phyloP scores from a whole-genome alignment of 495 filamentous ascomycete genomes.

The Thermothielavioides terrestris region DNA sequence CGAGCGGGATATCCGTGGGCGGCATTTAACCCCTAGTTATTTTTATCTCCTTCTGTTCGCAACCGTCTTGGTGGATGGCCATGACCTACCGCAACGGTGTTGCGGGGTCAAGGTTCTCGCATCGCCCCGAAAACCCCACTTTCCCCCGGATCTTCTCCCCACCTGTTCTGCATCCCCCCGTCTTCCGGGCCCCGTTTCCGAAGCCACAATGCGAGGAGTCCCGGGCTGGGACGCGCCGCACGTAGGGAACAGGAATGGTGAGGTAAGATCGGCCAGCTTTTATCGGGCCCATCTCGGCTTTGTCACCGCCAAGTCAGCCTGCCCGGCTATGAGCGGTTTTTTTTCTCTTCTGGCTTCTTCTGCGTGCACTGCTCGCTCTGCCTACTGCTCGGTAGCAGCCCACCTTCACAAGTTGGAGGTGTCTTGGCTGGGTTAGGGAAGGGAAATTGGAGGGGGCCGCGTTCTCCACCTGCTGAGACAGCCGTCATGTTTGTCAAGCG shows the following conservation, averaged over 20 bases:
- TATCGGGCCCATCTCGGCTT: neutral
- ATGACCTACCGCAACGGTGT: neutral
- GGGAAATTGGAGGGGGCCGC: too few relatives aligned
- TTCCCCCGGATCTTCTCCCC: neutral
- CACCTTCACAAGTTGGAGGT: too few relatives aligned
- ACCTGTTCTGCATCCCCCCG: neutral
- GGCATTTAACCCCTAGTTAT: slow-evolving; percentile 3
- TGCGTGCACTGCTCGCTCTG: too few relatives aligned
- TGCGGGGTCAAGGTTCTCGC: slow-evolving; percentile 1
- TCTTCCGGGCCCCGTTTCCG: slow-evolving; percentile 4
- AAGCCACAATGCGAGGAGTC: slow-evolving; percentile 4
- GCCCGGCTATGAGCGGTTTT: too few relatives aligned
- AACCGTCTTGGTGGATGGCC: neutral
- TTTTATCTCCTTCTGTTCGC: neutral
- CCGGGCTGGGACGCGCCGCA: slow-evolving; percentile 1
- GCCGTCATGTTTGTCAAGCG: too few relatives aligned
- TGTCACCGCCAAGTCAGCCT: too few relatives aligned
- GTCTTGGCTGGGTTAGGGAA: too few relatives aligned
- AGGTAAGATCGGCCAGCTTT: neutral
- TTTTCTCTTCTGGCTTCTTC: too few relatives aligned
- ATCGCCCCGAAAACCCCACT: neutral
- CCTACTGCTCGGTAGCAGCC: too few relatives aligned
- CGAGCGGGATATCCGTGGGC: too few relatives aligned
- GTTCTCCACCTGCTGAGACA: too few relatives aligned
- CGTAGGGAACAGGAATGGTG: neutral